A percentile compares a stretch with the other conserved stretches of the same genome.
Evolutionary conservation across 2,329 filamentous ascomycete species (phyloP).

Genomic region (Paecilomyces fulvus): DNA sequence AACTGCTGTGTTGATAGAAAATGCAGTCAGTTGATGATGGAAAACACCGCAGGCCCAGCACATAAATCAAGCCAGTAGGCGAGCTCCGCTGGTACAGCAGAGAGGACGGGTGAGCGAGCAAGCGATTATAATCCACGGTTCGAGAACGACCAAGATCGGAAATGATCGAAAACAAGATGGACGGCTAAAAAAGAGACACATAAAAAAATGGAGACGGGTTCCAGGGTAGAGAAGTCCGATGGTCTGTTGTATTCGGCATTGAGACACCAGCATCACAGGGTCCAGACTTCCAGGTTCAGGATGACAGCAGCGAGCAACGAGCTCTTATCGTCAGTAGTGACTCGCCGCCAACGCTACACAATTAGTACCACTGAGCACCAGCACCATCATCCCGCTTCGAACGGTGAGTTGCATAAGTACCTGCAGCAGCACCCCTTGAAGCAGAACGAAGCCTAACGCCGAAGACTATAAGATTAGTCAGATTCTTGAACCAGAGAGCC

Average conservation of each 20-base stretch:
- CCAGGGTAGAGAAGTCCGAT: constrained; percentile 25
- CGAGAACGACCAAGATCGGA: constrained; percentile 25
- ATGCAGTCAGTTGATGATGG: constrained; percentile 6
- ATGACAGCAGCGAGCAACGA: constrained; percentile 20
- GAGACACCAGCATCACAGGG: constrained; percentile 17
- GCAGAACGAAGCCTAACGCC: constrained; percentile 79
- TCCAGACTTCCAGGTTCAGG: constrained; percentile 21
- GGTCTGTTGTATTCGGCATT: constrained; percentile 22
- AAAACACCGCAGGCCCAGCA: constrained; percentile 8
- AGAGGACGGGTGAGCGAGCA: constrained; percentile 10
- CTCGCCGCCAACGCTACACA: constrained; percentile 22
- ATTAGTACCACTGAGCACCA: constrained; percentile 39
- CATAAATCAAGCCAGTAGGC: constrained; percentile 2
- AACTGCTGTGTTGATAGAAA: not conserved
- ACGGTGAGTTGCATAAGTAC: constrained; percentile 40
- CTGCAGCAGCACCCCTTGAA: constrained; percentile 58
- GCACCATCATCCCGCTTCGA: constrained; percentile 48
- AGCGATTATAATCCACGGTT: constrained; percentile 14
- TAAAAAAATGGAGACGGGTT: constrained; percentile 23
- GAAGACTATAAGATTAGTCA: constrained; percentile 76
- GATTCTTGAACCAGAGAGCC: constrained; percentile 61
- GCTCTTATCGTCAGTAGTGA: constrained; percentile 17
- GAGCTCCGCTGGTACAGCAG: constrained; percentile 5
- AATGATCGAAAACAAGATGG: constrained; percentile 26
- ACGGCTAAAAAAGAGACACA: constrained; percentile 28